Conservation (phyloP, 1,139 yeast species). For the Hemisphaericaspora lyxosophila region DNA sequence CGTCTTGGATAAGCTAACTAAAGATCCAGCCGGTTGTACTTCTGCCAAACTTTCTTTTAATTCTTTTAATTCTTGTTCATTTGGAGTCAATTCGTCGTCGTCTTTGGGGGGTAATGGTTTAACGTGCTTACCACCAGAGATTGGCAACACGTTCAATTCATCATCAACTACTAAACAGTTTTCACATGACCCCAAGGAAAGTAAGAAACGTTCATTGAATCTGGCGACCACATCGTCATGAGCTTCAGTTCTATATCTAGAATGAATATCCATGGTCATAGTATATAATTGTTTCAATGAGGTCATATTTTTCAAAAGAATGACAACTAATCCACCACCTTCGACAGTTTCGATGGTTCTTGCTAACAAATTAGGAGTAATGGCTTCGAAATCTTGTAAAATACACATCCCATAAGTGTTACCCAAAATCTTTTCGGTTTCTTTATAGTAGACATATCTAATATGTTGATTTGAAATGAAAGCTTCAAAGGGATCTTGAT, state of each 20-base stretch:
- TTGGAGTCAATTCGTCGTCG: conserved; percentile 60
- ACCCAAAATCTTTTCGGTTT: conserved; percentile 94
- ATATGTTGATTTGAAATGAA: conserved; percentile 91
- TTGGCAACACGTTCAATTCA: conserved; percentile 89
- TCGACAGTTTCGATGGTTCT: conserved; percentile 97
- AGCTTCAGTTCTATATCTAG: conserved; percentile 96
- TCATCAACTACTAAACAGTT: conserved; percentile 95
- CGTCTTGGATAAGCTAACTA: conserved; percentile 78
- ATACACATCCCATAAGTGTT: conserved; percentile 98
- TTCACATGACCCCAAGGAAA: conserved; percentile 80
- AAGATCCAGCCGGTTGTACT: conserved; percentile 90
- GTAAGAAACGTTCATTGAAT: conserved; percentile 90
- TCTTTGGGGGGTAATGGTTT: conserved; percentile 83
- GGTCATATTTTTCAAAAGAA: conserved; percentile 84
- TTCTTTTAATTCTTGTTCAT: conserved; percentile 65
- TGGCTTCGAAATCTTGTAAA: conserved; percentile 92
- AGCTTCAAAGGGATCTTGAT: conserved; percentile 95
- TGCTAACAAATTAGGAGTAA: conserved; percentile 93
- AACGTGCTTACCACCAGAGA: conserved; percentile 90
- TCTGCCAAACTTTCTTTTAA: conserved; percentile 81
- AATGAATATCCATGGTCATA: conserved; percentile 96
- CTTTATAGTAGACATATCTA: conserved; percentile 93
- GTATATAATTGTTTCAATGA: conserved; percentile 95
- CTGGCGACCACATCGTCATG: conserved; percentile 95
- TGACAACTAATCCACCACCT: conserved; percentile 95